A percentile compares a stretch with the other conserved stretches of the same genome.
Evolutionary conservation across 2,329 filamentous ascomycete genomes (phyloP).

Genomic region (Phyllosticta citriasiana): DNA sequence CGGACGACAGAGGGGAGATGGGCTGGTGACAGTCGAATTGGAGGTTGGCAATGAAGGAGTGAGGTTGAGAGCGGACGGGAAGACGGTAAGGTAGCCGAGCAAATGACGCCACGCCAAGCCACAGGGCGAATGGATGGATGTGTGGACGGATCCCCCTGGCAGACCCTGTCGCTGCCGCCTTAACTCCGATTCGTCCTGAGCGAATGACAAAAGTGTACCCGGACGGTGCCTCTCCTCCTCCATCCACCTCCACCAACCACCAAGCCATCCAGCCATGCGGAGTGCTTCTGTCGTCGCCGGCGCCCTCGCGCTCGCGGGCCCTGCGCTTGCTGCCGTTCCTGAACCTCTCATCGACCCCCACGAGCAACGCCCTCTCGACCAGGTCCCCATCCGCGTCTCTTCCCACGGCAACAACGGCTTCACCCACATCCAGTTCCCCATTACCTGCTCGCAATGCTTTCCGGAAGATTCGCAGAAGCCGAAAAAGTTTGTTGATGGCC

Average conservation of each 20-base stretch:
- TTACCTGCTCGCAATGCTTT: constrained; percentile 6
- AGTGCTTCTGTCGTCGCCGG: neutral
- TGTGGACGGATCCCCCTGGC: neutral
- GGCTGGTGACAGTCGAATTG: neutral
- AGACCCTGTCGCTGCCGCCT: neutral
- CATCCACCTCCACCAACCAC: neutral
- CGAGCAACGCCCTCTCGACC: constrained; percentile 3
- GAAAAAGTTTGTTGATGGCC: constrained; percentile 4
- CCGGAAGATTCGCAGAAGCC: neutral
- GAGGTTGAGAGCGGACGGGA: neutral
- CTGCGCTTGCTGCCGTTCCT: neutral
- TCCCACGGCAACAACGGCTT: constrained; percentile 2
- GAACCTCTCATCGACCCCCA: constrained; percentile 4
- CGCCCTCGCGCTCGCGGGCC: neutral
- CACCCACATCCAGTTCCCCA: constrained; percentile 7
- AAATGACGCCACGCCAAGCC: neutral
- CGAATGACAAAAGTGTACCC: neutral
- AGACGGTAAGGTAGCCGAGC: neutral
- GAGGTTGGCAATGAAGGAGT: neutral
- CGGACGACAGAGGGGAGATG: neutral
- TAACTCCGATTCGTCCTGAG: neutral
- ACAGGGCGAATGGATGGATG: neutral
- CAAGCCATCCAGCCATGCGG: neutral
- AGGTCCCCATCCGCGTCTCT: constrained; percentile 8
- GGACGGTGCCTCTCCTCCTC: neutral